Conservation (phyloP, 805 yeast species). For the Hanseniaspora valbyensis region DNA sequence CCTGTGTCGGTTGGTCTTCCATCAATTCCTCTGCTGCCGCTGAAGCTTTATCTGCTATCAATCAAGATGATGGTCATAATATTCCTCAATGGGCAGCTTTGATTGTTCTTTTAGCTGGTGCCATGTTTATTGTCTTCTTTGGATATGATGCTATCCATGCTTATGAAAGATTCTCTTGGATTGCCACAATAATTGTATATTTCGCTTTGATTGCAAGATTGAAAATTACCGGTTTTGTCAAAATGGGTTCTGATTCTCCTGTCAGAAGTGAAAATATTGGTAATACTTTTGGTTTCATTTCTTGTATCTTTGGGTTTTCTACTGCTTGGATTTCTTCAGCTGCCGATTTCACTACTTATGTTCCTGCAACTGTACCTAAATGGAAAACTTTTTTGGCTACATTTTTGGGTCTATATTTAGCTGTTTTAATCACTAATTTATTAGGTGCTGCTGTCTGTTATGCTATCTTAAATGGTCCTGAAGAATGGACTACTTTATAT, state of each 20-base stretch:
- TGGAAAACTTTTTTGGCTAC: slow-evolving; percentile 53
- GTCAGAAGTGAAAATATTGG: slow-evolving; percentile 63
- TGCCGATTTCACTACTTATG: slow-evolving; percentile 82
- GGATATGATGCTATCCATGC: slow-evolving; percentile 75
- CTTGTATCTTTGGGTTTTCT: slow-evolving; percentile 75
- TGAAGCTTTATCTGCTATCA: slow-evolving; percentile 66
- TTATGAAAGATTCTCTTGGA: slow-evolving; percentile 81
- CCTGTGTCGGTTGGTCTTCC: slow-evolving; percentile 94
- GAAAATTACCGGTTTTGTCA: slow-evolving; percentile 54
- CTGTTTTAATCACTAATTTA: slow-evolving; percentile 58
- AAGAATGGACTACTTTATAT: slow-evolving; percentile 41
- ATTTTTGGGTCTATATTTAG: slow-evolving; percentile 49
- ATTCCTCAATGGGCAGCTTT: slow-evolving; percentile 91
- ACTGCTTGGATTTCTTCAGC: slow-evolving; percentile 95
- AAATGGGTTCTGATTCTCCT: slow-evolving; percentile 36
- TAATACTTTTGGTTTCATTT: slow-evolving; percentile 70
- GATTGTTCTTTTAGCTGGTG: slow-evolving; percentile 53
- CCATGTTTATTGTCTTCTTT: slow-evolving; percentile 64
- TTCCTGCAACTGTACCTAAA: slow-evolving; percentile 52
- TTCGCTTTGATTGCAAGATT: slow-evolving; percentile 70
- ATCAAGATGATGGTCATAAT: slow-evolving; percentile 35
- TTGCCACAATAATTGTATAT: slow-evolving; percentile 65
- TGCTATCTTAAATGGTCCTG: slow-evolving; percentile 41
- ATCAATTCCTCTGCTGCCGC: slow-evolving; percentile 86
- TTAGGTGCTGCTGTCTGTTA: slow-evolving; percentile 81